Evolutionary conservation across 345 rosid genomes (phyloP).

Genomic region (Excoecaria agallocha): DNA sequence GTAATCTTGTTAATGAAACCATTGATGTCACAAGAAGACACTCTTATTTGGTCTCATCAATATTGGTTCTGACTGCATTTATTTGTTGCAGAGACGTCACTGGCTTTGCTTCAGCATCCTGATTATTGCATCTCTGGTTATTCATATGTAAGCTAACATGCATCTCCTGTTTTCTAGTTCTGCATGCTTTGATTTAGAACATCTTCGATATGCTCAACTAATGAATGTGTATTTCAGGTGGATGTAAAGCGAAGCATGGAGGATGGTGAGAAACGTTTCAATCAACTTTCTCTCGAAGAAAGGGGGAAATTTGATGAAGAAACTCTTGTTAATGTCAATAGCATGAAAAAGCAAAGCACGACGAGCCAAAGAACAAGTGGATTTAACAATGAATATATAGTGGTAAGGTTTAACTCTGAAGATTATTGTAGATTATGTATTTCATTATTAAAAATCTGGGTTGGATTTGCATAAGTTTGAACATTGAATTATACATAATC

Average conservation of each 20-base stretch:
- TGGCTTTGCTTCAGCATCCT: constrained; percentile 90
- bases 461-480: not conserved
- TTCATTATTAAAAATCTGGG: not conserved
- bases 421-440: not conserved
- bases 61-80: constrained; percentile 1
- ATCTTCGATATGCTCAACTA: not conserved
- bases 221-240: constrained; percentile 38
- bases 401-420: constrained; percentile 48
- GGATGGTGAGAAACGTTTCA: constrained; percentile 84
- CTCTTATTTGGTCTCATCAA: not conserved
- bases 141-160: constrained; percentile 64
- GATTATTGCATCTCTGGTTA: constrained; percentile 95
- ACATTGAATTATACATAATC: not conserved
- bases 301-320: constrained; percentile 92
- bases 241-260: constrained; percentile 72
- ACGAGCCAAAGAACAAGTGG: constrained; percentile 52
- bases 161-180: not conserved
- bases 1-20: not conserved
- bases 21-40: not conserved
- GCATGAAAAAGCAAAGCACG: constrained; percentile 64
- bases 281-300: constrained; percentile 94
- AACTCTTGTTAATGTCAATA: constrained; percentile 88
- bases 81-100: constrained; percentile 65
- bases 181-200: not conserved
- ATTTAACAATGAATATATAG: constrained; percentile 81